Evolutionary conservation across 2,329 filamentous ascomycete genomes (phyloP).

Genomic region (Venturia nashicola): DNA sequence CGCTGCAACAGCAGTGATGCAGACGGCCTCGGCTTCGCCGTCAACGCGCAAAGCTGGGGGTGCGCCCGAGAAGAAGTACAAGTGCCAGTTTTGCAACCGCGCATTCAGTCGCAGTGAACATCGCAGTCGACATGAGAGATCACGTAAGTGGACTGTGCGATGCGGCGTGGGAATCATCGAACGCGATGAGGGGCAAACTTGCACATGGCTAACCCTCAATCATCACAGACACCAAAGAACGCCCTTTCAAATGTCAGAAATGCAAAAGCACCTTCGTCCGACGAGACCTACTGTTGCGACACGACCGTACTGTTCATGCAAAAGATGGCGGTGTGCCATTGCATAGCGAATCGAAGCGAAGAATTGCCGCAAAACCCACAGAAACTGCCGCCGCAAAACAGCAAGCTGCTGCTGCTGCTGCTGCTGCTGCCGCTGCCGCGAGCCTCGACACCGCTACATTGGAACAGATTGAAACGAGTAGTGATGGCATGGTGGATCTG

Average conservation of each 20-base stretch:
- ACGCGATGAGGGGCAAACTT: slow-evolving; percentile 19
- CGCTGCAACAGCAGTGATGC: slow-evolving; percentile 5
- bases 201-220: background rate
- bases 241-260: slow-evolving; percentile 97
- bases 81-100: slow-evolving; percentile 96
- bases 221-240: slow-evolving; percentile 88
- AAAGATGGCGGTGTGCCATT: slow-evolving; percentile 93
- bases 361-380: slow-evolving; percentile 57
- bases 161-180: slow-evolving; percentile 17
- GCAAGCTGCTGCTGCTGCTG: background rate
- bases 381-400: slow-evolving; percentile 52
- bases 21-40: slow-evolving; percentile 27
- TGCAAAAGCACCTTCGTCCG: slow-evolving; percentile 97
- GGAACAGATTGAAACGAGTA: slow-evolving; percentile 85
- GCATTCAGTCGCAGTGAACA: slow-evolving; percentile 97
- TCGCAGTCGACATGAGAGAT: slow-evolving; percentile 90
- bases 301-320: slow-evolving; percentile 96
- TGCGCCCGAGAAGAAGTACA: slow-evolving; percentile 95
- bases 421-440: slow-evolving; percentile 36
- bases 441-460: slow-evolving; percentile 74
- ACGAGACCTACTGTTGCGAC: slow-evolving; percentile 87
- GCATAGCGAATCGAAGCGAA: slow-evolving; percentile 86
- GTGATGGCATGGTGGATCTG: slow-evolving; percentile 85
- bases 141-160: slow-evolving; percentile 60
- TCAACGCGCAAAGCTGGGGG: slow-evolving; percentile 59